Percentiles rank a stretch among this genome's conserved stretches.
These are phyloP conservation scores for Nitzschia inconspicua DNA, from an alignment of 108 stramenopile genomes.

Conservation along the genomic window DNA sequence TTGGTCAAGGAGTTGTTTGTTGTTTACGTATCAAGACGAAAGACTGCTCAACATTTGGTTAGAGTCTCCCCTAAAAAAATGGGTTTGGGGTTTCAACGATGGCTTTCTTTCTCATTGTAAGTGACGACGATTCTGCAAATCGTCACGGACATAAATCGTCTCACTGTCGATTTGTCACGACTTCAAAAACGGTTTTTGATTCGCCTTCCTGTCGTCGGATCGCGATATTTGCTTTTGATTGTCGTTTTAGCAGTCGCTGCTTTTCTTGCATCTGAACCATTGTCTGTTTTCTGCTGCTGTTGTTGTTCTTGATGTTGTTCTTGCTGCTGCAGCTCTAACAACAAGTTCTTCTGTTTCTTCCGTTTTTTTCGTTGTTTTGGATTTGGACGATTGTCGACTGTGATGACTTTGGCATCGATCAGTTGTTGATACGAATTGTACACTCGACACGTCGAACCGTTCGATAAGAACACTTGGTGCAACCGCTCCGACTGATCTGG, in stretches of 20 bases:
- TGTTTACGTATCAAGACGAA: too few species aligned
- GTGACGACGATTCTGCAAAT: too few species aligned
- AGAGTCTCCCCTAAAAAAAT: too few species aligned
- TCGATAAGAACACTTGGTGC: neutral
- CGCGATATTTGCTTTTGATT: constrained; percentile 38
- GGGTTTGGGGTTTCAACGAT: too few species aligned
- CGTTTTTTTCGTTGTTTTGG: constrained; percentile 66
- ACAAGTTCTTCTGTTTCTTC: constrained; percentile 9
- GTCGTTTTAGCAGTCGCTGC: constrained; percentile 1
- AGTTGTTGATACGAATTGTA: neutral
- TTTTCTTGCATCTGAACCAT: neutral
- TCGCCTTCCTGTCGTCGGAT: constrained; percentile 35
- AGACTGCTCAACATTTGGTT: too few species aligned
- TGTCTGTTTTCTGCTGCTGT: neutral
- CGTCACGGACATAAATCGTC: too few species aligned
- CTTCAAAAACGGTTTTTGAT: constrained; percentile 48
- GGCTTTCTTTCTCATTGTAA: too few species aligned
- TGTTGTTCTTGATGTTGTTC: neutral
- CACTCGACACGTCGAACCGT: neutral
- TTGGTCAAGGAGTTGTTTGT: too few species aligned
- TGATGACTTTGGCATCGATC: constrained; percentile 20
- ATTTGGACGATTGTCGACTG: constrained; percentile 69
- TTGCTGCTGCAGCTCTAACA: neutral
- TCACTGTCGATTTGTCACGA: too few species aligned
- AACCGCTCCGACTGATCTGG: neutral